phyloP scores from a whole-genome alignment of 2,329 filamentous ascomycete genomes.

The Metarhizium robertsii region DNA sequence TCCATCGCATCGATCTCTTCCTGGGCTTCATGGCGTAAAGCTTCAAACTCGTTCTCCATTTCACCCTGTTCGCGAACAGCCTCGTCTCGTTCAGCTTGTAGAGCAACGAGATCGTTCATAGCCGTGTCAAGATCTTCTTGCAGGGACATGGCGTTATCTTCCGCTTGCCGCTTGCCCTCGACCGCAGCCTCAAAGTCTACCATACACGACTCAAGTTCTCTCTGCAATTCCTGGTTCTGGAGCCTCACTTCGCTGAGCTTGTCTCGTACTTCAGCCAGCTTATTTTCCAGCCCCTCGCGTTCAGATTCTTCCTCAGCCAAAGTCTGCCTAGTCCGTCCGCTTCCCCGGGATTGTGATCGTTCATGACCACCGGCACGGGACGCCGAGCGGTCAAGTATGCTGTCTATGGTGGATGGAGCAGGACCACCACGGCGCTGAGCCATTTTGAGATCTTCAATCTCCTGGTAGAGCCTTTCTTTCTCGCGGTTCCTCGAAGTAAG shows the following conservation, averaged over 20 bases:
- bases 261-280: slow-evolving; percentile 75
- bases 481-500: slow-evolving; percentile 91
- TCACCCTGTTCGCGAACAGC: slow-evolving; percentile 57
- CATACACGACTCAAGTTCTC: slow-evolving; percentile 70
- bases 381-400: slow-evolving; percentile 87
- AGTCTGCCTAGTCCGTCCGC: slow-evolving; percentile 57
- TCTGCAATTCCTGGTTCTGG: slow-evolving; percentile 79
- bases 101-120: slow-evolving; percentile 67
- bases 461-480: slow-evolving; percentile 88
- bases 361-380: slow-evolving; percentile 65
- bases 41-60: slow-evolving; percentile 52
- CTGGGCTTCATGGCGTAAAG: slow-evolving; percentile 53
- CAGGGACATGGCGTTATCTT: slow-evolving; percentile 49
- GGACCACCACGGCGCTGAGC: slow-evolving; percentile 61
- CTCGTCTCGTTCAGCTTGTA: slow-evolving; percentile 82
- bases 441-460: slow-evolving; percentile 94
- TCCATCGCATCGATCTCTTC: slow-evolving; percentile 59
- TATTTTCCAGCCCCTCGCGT: slow-evolving; percentile 77
- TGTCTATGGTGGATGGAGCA: slow-evolving; percentile 65
- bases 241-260: slow-evolving; percentile 78
- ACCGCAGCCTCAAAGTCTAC: slow-evolving; percentile 70
- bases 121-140: slow-evolving; percentile 75
- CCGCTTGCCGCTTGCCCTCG: slow-evolving; percentile 50
- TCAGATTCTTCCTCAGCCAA: slow-evolving; percentile 59
- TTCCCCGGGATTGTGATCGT: slow-evolving; percentile 65